phyloP scores from a whole-genome alignment of 1,139 yeast species.

The Wickerhamomyces sp. region DNA sequence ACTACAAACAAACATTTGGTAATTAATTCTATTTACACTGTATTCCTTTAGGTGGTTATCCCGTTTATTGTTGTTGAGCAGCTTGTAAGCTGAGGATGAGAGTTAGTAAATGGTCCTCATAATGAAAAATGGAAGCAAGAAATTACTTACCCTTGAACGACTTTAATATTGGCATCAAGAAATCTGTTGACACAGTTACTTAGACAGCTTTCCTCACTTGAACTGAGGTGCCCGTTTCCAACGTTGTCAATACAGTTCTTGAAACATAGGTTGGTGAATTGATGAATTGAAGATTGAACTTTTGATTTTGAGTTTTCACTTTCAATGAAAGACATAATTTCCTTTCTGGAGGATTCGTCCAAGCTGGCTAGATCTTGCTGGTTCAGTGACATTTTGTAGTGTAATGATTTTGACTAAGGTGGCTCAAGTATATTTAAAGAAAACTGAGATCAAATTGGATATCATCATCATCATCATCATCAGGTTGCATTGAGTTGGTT shows the following conservation, averaged over 20 bases:
- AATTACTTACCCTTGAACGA: constrained; percentile 54
- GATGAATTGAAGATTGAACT: constrained; percentile 81
- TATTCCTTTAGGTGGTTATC: too few species aligned
- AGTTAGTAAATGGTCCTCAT: neutral
- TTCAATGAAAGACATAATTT: constrained; percentile 71
- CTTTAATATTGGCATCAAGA: constrained; percentile 81
- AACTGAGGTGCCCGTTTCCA: constrained; percentile 45
- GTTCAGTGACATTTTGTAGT: constrained; percentile 49
- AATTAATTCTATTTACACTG: too few species aligned
- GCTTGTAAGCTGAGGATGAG: constrained; percentile 15
- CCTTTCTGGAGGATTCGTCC: constrained; percentile 69
- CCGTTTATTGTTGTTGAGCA: constrained; percentile 17
- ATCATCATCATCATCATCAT: too few species aligned
- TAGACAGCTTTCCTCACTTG: constrained; percentile 67
- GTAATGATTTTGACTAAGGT: too few species aligned
- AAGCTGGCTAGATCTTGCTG: constrained; percentile 57
- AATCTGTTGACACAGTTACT: constrained; percentile 80
- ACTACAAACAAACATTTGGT: too few species aligned
- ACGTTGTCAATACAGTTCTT: constrained; percentile 71
- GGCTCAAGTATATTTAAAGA: too few species aligned
- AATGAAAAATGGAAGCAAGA: neutral
- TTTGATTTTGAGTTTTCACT: constrained; percentile 83
- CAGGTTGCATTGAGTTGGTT: too few species aligned
- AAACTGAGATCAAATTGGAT: too few species aligned
- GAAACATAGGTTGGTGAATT: constrained; percentile 87